A percentile compares a stretch with the other conserved stretches of the same genome.
Conservation (phyloP, 306 rosid species). For the Begonia loranthoides region DNA sequence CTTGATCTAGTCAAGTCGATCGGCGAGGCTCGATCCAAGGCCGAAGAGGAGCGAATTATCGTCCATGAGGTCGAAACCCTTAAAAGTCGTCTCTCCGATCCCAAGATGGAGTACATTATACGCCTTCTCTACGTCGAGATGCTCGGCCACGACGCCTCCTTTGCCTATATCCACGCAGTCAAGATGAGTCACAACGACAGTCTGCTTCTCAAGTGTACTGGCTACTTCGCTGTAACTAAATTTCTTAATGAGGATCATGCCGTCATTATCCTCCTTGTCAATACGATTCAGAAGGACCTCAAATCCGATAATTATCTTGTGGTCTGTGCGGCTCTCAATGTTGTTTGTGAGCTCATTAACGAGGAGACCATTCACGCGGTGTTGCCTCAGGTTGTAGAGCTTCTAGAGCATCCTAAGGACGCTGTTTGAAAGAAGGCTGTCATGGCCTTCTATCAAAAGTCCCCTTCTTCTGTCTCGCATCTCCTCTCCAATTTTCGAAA, state of each 20-base stretch:
- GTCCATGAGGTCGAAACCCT: slow-evolving; percentile 85
- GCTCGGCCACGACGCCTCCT: slow-evolving; percentile 92
- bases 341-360: slow-evolving; percentile 64
- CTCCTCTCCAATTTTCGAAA: slow-evolving; percentile 56
- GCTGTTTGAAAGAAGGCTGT: slow-evolving; percentile 80
- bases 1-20: slow-evolving; percentile 85
- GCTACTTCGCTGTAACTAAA: slow-evolving; percentile 84
- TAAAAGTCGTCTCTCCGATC: slow-evolving; percentile 65
- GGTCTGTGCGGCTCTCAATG: slow-evolving; percentile 81
- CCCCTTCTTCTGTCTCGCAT: slow-evolving; percentile 67
- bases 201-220: slow-evolving; percentile 67
- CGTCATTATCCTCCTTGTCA: slow-evolving; percentile 78
- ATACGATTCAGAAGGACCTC: slow-evolving; percentile 90
- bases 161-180: slow-evolving; percentile 89
- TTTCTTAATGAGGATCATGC: slow-evolving; percentile 74
- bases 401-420: slow-evolving; percentile 56
- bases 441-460: slow-evolving; percentile 74
- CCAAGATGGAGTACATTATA: slow-evolving; percentile 85
- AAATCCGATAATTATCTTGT: slow-evolving; percentile 72
- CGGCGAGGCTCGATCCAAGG: slow-evolving; percentile 94
- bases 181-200: slow-evolving; percentile 85
- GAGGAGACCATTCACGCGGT: slow-evolving; percentile 95
- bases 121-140: slow-evolving; percentile 85
- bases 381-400: slow-evolving; percentile 72
- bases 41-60: slow-evolving; percentile 88